Conservation (phyloP, 2,329 filamentous ascomycete species). For the Zasmidium angulare region DNA sequence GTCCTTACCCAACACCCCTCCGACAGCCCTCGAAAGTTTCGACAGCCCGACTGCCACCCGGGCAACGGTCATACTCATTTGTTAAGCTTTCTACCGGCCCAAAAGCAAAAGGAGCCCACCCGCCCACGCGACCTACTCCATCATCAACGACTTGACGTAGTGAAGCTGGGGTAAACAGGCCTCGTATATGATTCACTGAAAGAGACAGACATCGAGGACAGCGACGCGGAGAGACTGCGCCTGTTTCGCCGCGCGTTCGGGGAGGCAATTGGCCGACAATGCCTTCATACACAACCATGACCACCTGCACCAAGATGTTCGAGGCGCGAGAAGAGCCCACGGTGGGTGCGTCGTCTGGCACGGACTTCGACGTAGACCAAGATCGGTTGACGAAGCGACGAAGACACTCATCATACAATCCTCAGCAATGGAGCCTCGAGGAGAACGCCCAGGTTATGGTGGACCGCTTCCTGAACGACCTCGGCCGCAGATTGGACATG, state of each 20-base stretch:
- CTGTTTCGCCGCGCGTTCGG: not conserved
- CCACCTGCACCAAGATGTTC: conserved; percentile 24
- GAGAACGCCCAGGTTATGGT: conserved; percentile 54
- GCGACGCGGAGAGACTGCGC: not conserved
- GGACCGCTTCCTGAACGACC: conserved; percentile 78
- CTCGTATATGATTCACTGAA: not conserved
- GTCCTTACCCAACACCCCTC: not conserved
- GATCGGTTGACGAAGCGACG: conserved; percentile 40
- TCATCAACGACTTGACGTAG: not conserved
- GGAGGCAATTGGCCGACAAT: not conserved
- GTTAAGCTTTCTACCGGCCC: not conserved
- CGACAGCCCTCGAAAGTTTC: not conserved
- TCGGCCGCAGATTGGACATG: conserved; percentile 83
- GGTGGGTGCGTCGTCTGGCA: conserved; percentile 38
- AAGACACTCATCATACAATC: conserved; percentile 49
- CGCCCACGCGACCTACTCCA: not conserved
- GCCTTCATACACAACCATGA: conserved; percentile 11
- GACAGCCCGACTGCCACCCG: not conserved
- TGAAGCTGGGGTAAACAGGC: not conserved
- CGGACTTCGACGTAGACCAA: conserved; percentile 36
- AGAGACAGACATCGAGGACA: not conserved
- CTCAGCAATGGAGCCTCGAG: conserved; percentile 45
- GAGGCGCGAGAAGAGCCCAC: conserved; percentile 46
- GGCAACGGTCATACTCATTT: not conserved
- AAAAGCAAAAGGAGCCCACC: not conserved